Evolutionary conservation across 78 protist species (phyloP), one percentile per base, ranked within the genome.

Genomic region (Neovahlkampfia damariscottae): DNA sequence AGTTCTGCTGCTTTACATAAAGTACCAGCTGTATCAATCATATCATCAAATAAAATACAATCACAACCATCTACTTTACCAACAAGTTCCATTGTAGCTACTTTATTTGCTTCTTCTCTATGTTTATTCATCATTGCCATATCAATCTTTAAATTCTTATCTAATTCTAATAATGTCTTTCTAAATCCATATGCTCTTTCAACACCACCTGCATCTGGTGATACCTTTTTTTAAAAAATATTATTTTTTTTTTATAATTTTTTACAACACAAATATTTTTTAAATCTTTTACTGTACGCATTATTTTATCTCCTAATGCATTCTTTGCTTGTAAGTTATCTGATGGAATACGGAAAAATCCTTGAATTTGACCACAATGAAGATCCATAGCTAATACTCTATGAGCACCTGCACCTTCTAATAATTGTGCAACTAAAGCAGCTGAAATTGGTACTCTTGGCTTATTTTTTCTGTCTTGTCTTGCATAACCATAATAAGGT

Each of bases 281-380:
- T 27, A 67, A 35, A 35, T 67, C 28, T 31, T 31, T 37, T 72
- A 67, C 8, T 3, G 31, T 76, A 28, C 5, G 28, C 68, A 27
- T 28, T 27, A 81, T 41, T 76, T 81, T 69, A 9, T 66, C 72
- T 7, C 70, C 40, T 31, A 73, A 66, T 31, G 58, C 88, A 19
- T 62, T 41, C 40, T 70, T 8, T 2, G 50, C 76, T 27, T 69
- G 29, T 39, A 89, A 59, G 75, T 86, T 86, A 70, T 82, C 89
- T 31, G 82, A 78, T 1, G 92, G 92, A 5, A 72, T 72, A 38
- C 37, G 38, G 41, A 88, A 88, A 79, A 88, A 88, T 10, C 92
- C 95, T 67, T 90, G 96, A 37, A 92, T 90, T 67, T 88, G 93
- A 9, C 79, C 78, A 40, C 87, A 81, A 76, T 92, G 96, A 58